Conservation (phyloP, 352 stramenopile genomes). For the Thalassiosira oceanica region DNA sequence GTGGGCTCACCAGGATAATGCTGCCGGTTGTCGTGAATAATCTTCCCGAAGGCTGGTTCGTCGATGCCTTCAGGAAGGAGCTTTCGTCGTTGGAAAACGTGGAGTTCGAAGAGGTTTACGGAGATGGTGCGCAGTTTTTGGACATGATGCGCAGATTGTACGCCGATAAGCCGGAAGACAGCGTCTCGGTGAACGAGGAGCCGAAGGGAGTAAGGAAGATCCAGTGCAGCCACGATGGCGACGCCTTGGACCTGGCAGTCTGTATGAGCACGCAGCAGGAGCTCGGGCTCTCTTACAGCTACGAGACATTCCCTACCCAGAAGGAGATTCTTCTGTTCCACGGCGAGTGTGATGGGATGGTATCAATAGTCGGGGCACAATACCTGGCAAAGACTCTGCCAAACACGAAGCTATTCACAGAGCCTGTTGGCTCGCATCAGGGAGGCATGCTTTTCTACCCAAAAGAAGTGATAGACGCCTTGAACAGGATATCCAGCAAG, state of each 20-base stretch:
- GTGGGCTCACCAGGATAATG: too few relatives aligned
- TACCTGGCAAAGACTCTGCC: constrained; percentile 31
- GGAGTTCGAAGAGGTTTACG: constrained; percentile 20
- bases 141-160: constrained; percentile 33
- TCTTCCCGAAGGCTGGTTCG: constrained; percentile 9
- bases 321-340: constrained; percentile 35
- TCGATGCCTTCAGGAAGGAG: constrained; percentile 15
- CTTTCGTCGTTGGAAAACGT: constrained; percentile 18
- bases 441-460: constrained; percentile 48
- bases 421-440: constrained; percentile 31
- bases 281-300: constrained; percentile 30
- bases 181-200: constrained; percentile 24
- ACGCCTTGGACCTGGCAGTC: constrained; percentile 36
- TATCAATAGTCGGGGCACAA: constrained; percentile 24
- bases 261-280: constrained; percentile 42
- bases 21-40: constrained; percentile 3
- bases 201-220: background rate
- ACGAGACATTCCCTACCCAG: constrained; percentile 6
- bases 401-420: constrained; percentile 15
- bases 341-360: constrained; percentile 44
- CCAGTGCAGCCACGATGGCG: constrained; percentile 11
- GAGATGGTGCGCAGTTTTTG: constrained; percentile 14
- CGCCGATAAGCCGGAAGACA: constrained; percentile 23
- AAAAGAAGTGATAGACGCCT: constrained; percentile 20
- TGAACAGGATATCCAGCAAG: constrained; percentile 42